These are phyloP conservation scores for Austroboletus niveus DNA, from an alignment of 1,284 basidiomycete genomes.

Conservation along the genomic window DNA sequence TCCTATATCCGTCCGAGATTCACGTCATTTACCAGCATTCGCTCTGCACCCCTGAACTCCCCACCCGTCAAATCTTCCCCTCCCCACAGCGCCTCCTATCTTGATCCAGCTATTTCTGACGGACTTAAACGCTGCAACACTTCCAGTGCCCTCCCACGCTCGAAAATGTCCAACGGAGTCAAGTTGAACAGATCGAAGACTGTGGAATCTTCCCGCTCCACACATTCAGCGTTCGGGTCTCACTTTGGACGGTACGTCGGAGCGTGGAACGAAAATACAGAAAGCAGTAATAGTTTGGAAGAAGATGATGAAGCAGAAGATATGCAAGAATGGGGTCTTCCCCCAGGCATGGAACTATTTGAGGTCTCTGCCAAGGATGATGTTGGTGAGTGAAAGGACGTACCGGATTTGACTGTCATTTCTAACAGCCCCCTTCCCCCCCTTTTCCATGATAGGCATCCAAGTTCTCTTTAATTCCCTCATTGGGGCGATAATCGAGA, in stretches of 20 bases:
- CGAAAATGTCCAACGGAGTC: constrained; percentile 32
- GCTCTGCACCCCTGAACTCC: constrained; percentile 50
- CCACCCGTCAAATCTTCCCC: constrained; percentile 40
- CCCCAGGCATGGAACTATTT: constrained; percentile 78
- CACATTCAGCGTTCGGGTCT: constrained; percentile 55
- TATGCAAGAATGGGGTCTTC: constrained; percentile 70
- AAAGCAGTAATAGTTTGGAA: constrained; percentile 63
- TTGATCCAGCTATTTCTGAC: constrained; percentile 46
- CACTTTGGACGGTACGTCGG: constrained; percentile 47
- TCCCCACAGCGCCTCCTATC: constrained; percentile 50
- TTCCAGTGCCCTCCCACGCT: constrained; percentile 41
- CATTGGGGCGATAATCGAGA: constrained; percentile 72
- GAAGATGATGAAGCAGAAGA: constrained; percentile 64
- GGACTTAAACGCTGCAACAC: constrained; percentile 50
- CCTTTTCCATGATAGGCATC: constrained; percentile 54
- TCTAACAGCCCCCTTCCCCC: constrained; percentile 7
- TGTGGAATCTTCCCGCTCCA: constrained; percentile 40
- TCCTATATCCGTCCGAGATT: constrained; percentile 85
- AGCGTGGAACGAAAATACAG: constrained; percentile 54
- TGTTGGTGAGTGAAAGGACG: constrained; percentile 48
- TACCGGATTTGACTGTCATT: background rate
- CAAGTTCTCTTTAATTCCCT: constrained; percentile 72
- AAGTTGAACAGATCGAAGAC: constrained; percentile 48
- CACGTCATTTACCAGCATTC: constrained; percentile 75
- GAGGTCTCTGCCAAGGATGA: constrained; percentile 87